Conservation (phyloP, 2,329 filamentous ascomycete species). For the Arthrobotrys conoides region DNA sequence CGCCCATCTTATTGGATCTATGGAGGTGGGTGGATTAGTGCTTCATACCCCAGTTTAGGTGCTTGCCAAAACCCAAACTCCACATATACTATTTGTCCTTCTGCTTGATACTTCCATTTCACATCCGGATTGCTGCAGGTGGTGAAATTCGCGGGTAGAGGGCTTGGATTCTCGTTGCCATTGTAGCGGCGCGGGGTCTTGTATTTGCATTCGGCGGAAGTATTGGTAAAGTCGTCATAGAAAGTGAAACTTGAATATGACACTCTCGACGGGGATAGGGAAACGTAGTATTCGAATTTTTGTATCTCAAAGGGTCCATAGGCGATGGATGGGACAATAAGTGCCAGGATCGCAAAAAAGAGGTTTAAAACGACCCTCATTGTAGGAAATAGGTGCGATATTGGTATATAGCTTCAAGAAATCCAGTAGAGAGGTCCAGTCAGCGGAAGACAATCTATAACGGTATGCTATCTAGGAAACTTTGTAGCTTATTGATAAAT, state of each 20-base stretch:
- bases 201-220: slow-evolving; percentile 46
- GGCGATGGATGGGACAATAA: slow-evolving; percentile 10
- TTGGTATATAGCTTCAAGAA: not conserved
- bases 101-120: slow-evolving; percentile 41
- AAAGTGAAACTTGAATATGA: slow-evolving; percentile 56
- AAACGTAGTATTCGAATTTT: slow-evolving; percentile 55
- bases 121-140: slow-evolving; percentile 42
- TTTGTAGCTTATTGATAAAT: not conserved
- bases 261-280: slow-evolving; percentile 32
- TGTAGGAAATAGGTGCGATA: not conserved
- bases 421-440: not conserved
- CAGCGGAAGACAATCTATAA: not conserved
- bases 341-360: slow-evolving; percentile 2
- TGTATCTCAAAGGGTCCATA: slow-evolving; percentile 47
- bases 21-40: not conserved
- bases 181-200: slow-evolving; percentile 16
- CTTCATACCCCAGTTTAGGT: slow-evolving; percentile 19
- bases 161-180: slow-evolving; percentile 2
- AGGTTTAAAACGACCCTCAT: slow-evolving; percentile 29
- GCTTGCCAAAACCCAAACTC: slow-evolving; percentile 41
- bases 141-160: slow-evolving; percentile 30
- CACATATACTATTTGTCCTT: slow-evolving; percentile 51
- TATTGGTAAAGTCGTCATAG: slow-evolving; percentile 33
- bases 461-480: not conserved
- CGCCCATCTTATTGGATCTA: too few species aligned